Conservation (phyloP, 208 protist genomes). For the Acanthamoeba culbertsoni region DNA sequence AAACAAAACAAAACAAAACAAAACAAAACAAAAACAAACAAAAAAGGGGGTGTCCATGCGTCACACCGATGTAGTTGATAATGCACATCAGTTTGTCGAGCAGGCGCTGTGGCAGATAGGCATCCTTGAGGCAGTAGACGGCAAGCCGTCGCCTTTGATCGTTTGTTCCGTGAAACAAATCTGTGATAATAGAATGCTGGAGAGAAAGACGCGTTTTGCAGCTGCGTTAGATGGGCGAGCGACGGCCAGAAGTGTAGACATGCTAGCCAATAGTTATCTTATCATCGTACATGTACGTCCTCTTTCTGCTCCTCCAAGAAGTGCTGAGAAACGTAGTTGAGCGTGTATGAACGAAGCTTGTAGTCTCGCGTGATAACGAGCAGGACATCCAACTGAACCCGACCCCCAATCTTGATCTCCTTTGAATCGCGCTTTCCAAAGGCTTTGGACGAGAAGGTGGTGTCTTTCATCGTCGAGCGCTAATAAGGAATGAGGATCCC, state of each 20-base stretch:
- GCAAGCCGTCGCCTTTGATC: constrained; percentile 97
- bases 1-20: neutral
- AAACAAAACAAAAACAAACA: neutral
- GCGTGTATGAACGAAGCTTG: constrained; percentile 98
- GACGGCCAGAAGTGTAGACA: too few species aligned
- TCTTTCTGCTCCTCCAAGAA: constrained; percentile 99
- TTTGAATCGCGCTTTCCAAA: constrained; percentile 98
- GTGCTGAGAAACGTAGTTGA: constrained; percentile 98
- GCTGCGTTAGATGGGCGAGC: too few species aligned
- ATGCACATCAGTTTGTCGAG: constrained; percentile 98
- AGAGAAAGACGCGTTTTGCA: neutral
- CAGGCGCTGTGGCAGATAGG: constrained; percentile 94
- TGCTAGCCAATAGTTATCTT: too few species aligned
- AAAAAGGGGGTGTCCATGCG: neutral
- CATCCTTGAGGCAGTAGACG: constrained; percentile 98
- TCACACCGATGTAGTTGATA: constrained; percentile 90
- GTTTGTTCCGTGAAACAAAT: constrained; percentile 93
- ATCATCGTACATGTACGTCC: constrained; percentile 89
- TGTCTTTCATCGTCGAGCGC: constrained; percentile 86
- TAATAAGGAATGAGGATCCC: neutral
- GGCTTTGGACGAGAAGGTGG: constrained; percentile 96
- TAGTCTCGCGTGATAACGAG: constrained; percentile 94
- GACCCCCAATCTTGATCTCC: constrained; percentile 95
- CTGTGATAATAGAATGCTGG: constrained; percentile 78
- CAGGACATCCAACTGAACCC: constrained; percentile 95